Conservation (phyloP, 202 grass and related monocot species). For the Zizania palustris region DNA sequence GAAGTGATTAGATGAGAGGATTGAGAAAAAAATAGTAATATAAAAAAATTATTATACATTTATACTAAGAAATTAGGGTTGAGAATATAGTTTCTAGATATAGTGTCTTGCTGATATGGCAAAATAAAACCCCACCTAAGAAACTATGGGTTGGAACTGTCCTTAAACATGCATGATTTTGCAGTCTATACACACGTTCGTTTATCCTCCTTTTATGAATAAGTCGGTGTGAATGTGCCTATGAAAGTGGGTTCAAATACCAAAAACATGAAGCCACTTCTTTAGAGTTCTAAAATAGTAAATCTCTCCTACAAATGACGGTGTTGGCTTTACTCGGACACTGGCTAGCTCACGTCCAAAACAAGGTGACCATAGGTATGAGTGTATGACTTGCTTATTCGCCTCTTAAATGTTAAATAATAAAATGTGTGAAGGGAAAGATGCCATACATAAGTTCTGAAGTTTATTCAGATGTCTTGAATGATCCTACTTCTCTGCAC, state of each 20-base stretch:
- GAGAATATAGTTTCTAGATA: too few relatives aligned
- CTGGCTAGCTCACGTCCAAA: conserved; percentile 78
- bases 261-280: too few relatives aligned
- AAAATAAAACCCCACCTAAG: too few relatives aligned
- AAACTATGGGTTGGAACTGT: too few relatives aligned
- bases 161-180: neutral
- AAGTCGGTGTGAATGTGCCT: conserved; percentile 3
- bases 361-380: conserved; percentile 88
- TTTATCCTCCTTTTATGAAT: conserved; percentile 7
- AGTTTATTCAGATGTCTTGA: neutral
- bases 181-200: neutral
- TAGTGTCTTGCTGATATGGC: too few relatives aligned
- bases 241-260: too few relatives aligned
- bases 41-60: too few relatives aligned
- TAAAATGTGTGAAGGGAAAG: neutral
- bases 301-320: conserved; percentile 72
- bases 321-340: conserved; percentile 88
- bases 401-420: neutral
- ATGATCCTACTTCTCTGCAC: conserved; percentile 1
- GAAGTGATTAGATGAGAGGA: too few relatives aligned
- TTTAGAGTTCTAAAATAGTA: too few relatives aligned
- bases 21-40: too few relatives aligned
- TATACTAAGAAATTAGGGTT: too few relatives aligned
- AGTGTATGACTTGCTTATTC: conserved; percentile 3
- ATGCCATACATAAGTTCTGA: neutral